Conservation (phyloP, 345 rosid genomes). For the Linum usitatissimum region DNA sequence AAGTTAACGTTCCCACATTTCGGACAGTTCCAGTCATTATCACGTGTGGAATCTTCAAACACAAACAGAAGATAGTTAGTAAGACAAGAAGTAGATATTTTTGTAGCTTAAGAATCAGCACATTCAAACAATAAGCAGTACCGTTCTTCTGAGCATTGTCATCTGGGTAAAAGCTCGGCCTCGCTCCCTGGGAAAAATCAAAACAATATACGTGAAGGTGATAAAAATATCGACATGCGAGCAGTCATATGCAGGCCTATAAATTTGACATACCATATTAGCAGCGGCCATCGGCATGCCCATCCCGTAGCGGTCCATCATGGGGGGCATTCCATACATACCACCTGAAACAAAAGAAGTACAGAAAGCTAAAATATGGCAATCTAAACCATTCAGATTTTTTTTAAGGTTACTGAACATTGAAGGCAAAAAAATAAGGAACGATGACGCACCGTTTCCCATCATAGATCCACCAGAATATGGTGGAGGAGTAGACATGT, state of each 20-base stretch:
- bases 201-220: neutral
- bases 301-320: conserved; percentile 86
- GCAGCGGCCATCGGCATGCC: conserved; percentile 77
- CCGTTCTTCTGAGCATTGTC: conserved; percentile 64
- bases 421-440: neutral
- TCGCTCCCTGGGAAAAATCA: conserved; percentile 48
- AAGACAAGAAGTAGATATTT: neutral
- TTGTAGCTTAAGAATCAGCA: neutral
- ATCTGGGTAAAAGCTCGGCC: conserved; percentile 75
- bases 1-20: conserved; percentile 95
- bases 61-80: conserved; percentile 9
- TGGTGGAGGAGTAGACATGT: conserved; percentile 73
- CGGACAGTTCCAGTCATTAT: conserved; percentile 96
- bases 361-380: neutral
- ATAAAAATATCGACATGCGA: neutral
- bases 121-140: conserved; percentile 22
- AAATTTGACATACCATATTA: conserved; percentile 50
- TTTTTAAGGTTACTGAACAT: too few species aligned
- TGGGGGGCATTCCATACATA: conserved; percentile 79
- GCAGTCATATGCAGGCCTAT: neutral
- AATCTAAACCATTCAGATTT: neutral
- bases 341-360: conserved; percentile 36
- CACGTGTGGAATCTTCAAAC: conserved; percentile 58
- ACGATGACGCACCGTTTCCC: conserved; percentile 44
- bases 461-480: conserved; percentile 83